These are phyloP conservation scores for Citrus sp. DNA, from an alignment of 345 rosid species.

Conservation along the genomic window DNA sequence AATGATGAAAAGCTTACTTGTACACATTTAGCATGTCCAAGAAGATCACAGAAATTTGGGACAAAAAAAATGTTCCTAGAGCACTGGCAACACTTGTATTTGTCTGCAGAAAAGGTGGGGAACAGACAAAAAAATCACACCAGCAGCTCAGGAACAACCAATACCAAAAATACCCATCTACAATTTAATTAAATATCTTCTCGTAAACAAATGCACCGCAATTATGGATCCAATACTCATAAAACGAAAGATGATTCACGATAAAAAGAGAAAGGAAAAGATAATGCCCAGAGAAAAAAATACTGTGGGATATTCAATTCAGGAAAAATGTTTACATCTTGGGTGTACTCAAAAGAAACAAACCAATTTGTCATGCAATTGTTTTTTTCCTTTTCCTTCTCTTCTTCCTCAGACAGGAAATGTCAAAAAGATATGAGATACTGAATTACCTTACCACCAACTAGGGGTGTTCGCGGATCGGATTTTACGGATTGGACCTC, in stretches of 20 bases:
- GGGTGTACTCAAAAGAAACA: background rate
- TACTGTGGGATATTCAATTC: background rate
- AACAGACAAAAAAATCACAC: background rate
- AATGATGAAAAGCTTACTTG: conserved; percentile 47
- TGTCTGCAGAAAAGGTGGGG: conserved; percentile 56
- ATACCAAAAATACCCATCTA: background rate
- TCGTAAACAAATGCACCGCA: background rate
- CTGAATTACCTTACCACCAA: background rate
- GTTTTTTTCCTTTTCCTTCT: too few species aligned
- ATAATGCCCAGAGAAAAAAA: background rate
- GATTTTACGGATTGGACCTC: too few species aligned
- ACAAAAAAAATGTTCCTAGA: conserved; percentile 80
- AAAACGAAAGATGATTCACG: background rate
- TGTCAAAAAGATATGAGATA: background rate
- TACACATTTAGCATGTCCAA: conserved; percentile 98
- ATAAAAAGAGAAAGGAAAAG: background rate
- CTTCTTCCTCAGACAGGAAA: background rate
- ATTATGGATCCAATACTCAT: background rate
- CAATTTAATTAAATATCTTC: background rate
- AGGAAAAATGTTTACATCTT: background rate
- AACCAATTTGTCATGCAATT: too few species aligned
- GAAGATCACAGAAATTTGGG: conserved; percentile 88
- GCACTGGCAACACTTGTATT: conserved; percentile 96
- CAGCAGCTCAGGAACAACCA: background rate
- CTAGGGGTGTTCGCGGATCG: too few species aligned